These are phyloP conservation scores for Cucurbitaria berberidis DNA, from an alignment of 2,329 filamentous ascomycete genomes.

Conservation along the genomic window DNA sequence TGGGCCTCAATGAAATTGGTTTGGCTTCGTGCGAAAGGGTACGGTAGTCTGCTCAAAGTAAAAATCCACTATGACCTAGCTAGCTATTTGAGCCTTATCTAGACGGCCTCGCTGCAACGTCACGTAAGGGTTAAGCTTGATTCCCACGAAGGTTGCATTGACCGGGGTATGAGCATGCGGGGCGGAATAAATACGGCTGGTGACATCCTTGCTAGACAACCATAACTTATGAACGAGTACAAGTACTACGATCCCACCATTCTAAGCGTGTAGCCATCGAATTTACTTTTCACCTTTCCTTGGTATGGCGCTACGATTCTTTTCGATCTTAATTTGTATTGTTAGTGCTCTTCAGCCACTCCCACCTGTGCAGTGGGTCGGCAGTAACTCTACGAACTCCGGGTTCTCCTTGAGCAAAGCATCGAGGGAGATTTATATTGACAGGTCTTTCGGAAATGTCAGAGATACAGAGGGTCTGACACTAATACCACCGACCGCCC, in stretches of 20 bases:
- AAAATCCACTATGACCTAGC: not conserved
- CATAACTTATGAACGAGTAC: not conserved
- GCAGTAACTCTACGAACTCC: constrained; percentile 10
- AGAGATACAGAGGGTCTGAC: constrained; percentile 57
- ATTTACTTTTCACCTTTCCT: not conserved
- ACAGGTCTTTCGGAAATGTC: constrained; percentile 46
- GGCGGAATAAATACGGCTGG: constrained; percentile 20
- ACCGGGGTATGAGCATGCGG: constrained; percentile 26
- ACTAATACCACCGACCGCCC: constrained; percentile 58
- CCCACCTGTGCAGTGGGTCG: constrained; percentile 45
- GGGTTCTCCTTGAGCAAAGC: constrained; percentile 31
- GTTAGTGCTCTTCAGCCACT: constrained; percentile 49
- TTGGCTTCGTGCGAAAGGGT: no score
- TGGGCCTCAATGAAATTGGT: no score
- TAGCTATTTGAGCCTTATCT: no score
- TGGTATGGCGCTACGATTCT: constrained; percentile 20
- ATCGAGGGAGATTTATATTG: constrained; percentile 51
- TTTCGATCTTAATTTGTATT: constrained; percentile 16
- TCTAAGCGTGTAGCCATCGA: not conserved
- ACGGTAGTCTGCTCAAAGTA: not conserved
- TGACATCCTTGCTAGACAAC: constrained; percentile 5
- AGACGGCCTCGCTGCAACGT: not conserved
- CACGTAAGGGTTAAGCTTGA: not conserved
- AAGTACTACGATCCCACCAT: constrained; percentile 3
- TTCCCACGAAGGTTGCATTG: constrained; percentile 13